A percentile compares a stretch with the other conserved stretches of the same genome.
These are phyloP conservation scores for Naganishia antarctica DNA, from an alignment of 768 basidiomycete species.

Conservation along the genomic window DNA sequence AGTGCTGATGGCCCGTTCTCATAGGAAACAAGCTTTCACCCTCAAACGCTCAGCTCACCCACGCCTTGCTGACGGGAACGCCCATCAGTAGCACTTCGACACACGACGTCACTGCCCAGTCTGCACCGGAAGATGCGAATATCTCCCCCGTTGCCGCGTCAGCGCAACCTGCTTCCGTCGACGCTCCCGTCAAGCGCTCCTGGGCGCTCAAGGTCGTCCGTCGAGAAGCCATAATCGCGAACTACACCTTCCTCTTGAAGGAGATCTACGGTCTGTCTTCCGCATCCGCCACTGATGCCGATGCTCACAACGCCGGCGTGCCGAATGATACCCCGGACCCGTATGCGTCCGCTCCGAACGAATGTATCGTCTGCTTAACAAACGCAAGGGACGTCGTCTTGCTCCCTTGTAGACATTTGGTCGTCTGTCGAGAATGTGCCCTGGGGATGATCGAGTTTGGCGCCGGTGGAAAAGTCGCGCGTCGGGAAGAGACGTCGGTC, in stretches of 20 bases:
- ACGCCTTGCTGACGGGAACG: constrained; percentile 74
- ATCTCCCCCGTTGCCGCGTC: constrained; percentile 1
- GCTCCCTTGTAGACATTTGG: constrained; percentile 85
- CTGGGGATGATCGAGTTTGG: constrained; percentile 97
- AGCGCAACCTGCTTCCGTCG: not conserved
- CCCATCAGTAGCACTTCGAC: constrained; percentile 49
- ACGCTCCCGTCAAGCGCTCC: constrained; percentile 51
- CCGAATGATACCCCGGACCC: constrained; percentile 57
- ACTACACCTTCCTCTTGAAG: constrained; percentile 89
- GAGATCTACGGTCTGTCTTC: constrained; percentile 89
- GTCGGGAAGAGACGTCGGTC: constrained; percentile 54
- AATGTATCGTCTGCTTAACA: constrained; percentile 86
- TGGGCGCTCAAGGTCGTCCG: constrained; percentile 93
- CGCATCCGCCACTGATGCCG: constrained; percentile 37
- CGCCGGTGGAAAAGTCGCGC: constrained; percentile 71
- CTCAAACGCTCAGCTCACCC: constrained; percentile 81
- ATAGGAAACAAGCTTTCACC: constrained; percentile 53
- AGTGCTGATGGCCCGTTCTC: not conserved
- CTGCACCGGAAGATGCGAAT: constrained; percentile 17
- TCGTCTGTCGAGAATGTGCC: constrained; percentile 92
- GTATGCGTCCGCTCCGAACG: constrained; percentile 56
- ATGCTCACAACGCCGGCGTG: constrained; percentile 51
- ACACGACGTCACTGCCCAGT: constrained; percentile 35
- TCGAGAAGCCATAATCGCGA: constrained; percentile 88
- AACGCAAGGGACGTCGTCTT: constrained; percentile 86